Evolutionary conservation across 2,329 filamentous ascomycete species (phyloP), one percentile per base, ranked within the genome.

Genomic region (Beauveria brongniartii): DNA sequence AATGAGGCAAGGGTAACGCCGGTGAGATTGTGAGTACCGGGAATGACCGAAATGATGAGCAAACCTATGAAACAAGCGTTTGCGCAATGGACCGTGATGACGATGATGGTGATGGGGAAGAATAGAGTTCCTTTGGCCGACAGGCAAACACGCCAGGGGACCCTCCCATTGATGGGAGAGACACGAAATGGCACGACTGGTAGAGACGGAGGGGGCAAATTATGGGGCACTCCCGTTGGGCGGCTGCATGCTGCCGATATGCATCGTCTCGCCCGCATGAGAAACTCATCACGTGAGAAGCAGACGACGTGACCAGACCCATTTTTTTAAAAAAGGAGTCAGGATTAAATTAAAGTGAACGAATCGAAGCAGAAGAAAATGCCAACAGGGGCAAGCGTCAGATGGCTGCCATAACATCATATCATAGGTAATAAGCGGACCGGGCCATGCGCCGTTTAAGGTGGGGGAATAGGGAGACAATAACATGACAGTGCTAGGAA

Each of bases 391-490:
- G 40, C 30, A 24, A 59, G 16, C 16, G 30, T 5, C 5, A 12
- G 28, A 53, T 52, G 56, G 10, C 20, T 43, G 6, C 22, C 48
- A 18, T n/a, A n/a, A 12, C 28, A 54, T 24, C n/a, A 26, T 12
- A 46, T 18, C 28, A 52, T 37, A 37, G 34, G 12, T 16, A 46
- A 34, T 26, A 47, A 41, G 22, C 57, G 57, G 57, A 59, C 53
- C 57, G 57, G 57, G 57, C 57, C 57, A 59, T 59, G 50, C 57
- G 50, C 48, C 57, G 57, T 51, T 51, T 51, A 59, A 59, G 56
- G 56, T 59, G 56, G 56, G 56, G 47, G 54, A 53, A 24, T 54
- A 44, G 52, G 10, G 26, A 14, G 14, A 26, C 10, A 30, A 52
- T 34, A 51, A 7, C 37, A 50, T 30, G 18, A 52, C 48, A 57